Conservation (phyloP, 768 basidiomycete species). For the Trametes cingulata region DNA sequence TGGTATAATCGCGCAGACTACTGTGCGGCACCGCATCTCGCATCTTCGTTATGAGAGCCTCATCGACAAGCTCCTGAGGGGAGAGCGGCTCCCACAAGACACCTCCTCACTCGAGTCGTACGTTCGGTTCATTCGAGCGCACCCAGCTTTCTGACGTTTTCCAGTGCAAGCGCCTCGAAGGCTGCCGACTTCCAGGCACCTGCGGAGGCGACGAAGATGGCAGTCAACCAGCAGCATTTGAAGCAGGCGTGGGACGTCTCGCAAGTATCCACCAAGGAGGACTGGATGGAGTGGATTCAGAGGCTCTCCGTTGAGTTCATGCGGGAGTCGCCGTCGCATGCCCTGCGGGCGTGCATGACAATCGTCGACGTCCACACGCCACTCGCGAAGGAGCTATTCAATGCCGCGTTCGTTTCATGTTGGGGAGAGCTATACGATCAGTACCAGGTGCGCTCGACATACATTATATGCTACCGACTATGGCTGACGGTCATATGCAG, state of each 20-base stretch:
- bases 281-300: slow-evolving; percentile 97
- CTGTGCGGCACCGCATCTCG: slow-evolving; percentile 72
- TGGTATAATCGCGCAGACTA: slow-evolving; percentile 49
- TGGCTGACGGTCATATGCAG: slow-evolving; percentile 40
- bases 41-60: slow-evolving; percentile 88
- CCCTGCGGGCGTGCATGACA: slow-evolving; percentile 94
- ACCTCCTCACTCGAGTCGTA: slow-evolving; percentile 9
- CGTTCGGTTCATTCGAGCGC: not conserved
- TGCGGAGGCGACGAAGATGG: slow-evolving; percentile 79
- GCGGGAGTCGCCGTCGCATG: slow-evolving; percentile 97
- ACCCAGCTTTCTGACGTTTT: slow-evolving; percentile 48
- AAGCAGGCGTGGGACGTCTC: slow-evolving; percentile 96
- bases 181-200: slow-evolving; percentile 77
- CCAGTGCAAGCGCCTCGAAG: slow-evolving; percentile 54
- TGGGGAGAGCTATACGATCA: slow-evolving; percentile 96
- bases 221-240: slow-evolving; percentile 95
- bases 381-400: slow-evolving; percentile 92
- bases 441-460: slow-evolving; percentile 73
- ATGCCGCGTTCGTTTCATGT: slow-evolving; percentile 96
- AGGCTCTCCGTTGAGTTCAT: slow-evolving; percentile 92
- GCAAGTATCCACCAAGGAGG: slow-evolving; percentile 71
- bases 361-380: slow-evolving; percentile 90
- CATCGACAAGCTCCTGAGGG: slow-evolving; percentile 85
- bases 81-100: slow-evolving; percentile 91
- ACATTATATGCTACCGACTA: not conserved